Evolutionary conservation across 768 basidiomycete species (phyloP).

Genomic region (Tephrocybe sp.): DNA sequence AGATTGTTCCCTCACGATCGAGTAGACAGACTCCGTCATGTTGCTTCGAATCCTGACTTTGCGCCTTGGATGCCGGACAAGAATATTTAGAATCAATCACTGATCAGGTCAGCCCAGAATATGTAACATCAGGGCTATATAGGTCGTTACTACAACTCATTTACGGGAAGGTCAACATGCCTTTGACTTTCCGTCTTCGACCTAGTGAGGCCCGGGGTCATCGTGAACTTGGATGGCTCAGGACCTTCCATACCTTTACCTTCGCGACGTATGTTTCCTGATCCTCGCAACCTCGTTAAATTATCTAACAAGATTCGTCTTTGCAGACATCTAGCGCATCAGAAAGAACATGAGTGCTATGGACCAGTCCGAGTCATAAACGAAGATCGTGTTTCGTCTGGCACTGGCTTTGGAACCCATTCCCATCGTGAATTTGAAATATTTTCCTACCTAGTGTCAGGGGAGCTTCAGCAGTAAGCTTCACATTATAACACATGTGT

Average conservation of each 20-base stretch:
- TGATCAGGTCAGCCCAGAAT: too few relatives aligned
- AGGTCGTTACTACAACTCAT: too few relatives aligned
- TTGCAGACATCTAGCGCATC: conserved; percentile 54
- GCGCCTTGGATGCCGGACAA: too few relatives aligned
- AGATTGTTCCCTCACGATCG: too few relatives aligned
- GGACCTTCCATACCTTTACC: conserved; percentile 82
- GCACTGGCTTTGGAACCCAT: conserved; percentile 85
- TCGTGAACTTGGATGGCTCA: conserved; percentile 58
- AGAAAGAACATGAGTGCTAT: conserved; percentile 46
- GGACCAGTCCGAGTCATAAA: conserved; percentile 86
- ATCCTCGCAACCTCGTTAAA: neutral
- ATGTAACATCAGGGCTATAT: too few relatives aligned
- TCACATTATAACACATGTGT: neutral
- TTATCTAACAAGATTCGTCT: neutral
- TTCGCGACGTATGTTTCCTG: conserved; percentile 52
- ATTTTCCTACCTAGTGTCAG: conserved; percentile 81
- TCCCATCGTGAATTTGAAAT: conserved; percentile 85
- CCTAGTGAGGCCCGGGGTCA: too few relatives aligned
- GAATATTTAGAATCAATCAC: too few relatives aligned
- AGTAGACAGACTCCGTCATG: too few relatives aligned
- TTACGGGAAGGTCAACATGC: too few relatives aligned
- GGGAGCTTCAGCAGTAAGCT: conserved; percentile 77
- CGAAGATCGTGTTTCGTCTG: conserved; percentile 77
- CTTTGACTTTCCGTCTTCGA: too few relatives aligned
- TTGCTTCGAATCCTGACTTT: too few relatives aligned